phyloP scores from a whole-genome alignment of 495 filamentous ascomycete species.

The Penicillium cinerascens region DNA sequence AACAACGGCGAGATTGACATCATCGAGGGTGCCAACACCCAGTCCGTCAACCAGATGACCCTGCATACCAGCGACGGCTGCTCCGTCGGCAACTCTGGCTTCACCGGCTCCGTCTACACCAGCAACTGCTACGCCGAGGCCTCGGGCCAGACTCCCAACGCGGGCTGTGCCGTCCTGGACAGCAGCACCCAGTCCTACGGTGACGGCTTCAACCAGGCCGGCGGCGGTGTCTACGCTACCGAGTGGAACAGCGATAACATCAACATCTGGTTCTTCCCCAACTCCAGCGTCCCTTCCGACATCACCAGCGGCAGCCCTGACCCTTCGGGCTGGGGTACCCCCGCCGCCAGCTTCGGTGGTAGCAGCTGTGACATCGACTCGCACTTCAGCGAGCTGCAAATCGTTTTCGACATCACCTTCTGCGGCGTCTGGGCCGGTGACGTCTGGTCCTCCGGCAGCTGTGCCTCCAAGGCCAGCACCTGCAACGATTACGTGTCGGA shows the following conservation, averaged over 20 bases:
- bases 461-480: conserved; percentile 40
- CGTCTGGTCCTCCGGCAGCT: conserved; percentile 33
- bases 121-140: conserved; percentile 54
- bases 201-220: conserved; percentile 50
- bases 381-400: conserved; percentile 61
- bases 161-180: conserved; percentile 50
- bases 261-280: conserved; percentile 58
- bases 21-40: conserved; percentile 65
- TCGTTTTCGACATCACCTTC: conserved; percentile 67
- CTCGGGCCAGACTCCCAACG: conserved; percentile 41
- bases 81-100: conserved; percentile 48
- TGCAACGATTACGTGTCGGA: conserved; percentile 62
- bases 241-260: conserved; percentile 62
- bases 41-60: conserved; percentile 56
- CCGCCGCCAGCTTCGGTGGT: conserved; percentile 55
- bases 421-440: conserved; percentile 63
- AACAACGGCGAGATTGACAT: conserved; percentile 69
- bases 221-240: conserved; percentile 61
- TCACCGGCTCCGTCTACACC: conserved; percentile 33
- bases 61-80: conserved; percentile 63
- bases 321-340: conserved; percentile 56
- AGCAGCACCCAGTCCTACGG: conserved; percentile 46
- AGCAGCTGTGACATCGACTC: conserved; percentile 56
- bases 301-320: conserved; percentile 49
- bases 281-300: conserved; percentile 49